Percentiles rank a stretch among this genome's conserved stretches.
phyloP scores from a whole-genome alignment of 208 protist genomes.

The Phytomonas francai region DNA sequence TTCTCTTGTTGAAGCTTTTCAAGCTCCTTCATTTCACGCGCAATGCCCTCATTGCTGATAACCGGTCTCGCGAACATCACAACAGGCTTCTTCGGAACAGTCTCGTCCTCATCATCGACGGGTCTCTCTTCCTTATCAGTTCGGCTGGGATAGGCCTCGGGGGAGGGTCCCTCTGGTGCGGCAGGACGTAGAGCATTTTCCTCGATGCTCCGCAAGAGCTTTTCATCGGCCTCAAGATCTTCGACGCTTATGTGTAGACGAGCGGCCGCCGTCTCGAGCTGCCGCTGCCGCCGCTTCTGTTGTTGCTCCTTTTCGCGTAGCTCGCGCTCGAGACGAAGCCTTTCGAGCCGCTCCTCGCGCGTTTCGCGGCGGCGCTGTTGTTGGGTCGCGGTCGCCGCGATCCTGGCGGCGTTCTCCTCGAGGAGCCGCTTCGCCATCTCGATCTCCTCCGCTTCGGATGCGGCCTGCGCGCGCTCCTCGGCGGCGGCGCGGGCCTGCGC shows the following conservation, averaged over 20 bases:
- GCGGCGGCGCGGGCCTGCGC: slow-evolving; percentile 38
- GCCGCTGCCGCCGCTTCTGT: slow-evolving; percentile 46
- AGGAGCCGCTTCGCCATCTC: slow-evolving; percentile 52
- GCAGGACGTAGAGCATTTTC: slow-evolving; percentile 2
- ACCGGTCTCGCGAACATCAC: slow-evolving; percentile 47
- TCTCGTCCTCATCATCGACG: slow-evolving; percentile 17
- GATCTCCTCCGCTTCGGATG: slow-evolving; percentile 45
- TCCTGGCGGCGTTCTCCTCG: slow-evolving; percentile 40
- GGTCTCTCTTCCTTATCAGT: background rate
- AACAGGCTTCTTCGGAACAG: slow-evolving; percentile 2
- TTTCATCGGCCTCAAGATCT: slow-evolving; percentile 58
- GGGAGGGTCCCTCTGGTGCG: background rate
- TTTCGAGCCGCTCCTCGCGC: slow-evolving; percentile 63
- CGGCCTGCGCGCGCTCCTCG: slow-evolving; percentile 56
- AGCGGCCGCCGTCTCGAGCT: slow-evolving; percentile 43
- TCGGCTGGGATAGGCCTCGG: background rate
- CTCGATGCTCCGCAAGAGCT: slow-evolving; percentile 47
- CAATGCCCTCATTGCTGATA: slow-evolving; percentile 73
- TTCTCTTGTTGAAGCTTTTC: slow-evolving; percentile 22
- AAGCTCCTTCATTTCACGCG: slow-evolving; percentile 64
- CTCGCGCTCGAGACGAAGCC: slow-evolving; percentile 60
- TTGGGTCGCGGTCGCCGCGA: slow-evolving; percentile 16
- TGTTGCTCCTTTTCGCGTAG: slow-evolving; percentile 54
- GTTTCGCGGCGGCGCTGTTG: slow-evolving; percentile 49
- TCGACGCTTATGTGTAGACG: slow-evolving; percentile 61